Conservation (phyloP, 2,329 filamentous ascomycete species). For the Colletotrichum sp. region DNA sequence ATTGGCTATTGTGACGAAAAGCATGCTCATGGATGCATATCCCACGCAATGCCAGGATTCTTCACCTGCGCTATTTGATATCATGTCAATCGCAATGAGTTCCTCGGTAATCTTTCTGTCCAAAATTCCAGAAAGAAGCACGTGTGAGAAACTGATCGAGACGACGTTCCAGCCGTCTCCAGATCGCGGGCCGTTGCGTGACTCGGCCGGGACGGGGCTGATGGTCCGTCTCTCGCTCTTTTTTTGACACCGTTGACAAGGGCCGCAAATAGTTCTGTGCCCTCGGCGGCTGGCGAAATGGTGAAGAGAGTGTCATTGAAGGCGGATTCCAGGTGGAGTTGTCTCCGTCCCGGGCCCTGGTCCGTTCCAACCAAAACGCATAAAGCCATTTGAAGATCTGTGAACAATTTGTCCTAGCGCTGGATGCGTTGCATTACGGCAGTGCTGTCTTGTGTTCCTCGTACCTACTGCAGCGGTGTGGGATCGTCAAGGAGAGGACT, state of each 20-base stretch:
- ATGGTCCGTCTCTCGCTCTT: background rate
- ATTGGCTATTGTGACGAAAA: background rate
- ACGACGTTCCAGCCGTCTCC: background rate
- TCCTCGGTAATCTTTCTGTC: background rate
- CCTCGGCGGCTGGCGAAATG: background rate
- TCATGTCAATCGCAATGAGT: background rate
- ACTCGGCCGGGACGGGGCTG: background rate
- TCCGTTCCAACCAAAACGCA: background rate
- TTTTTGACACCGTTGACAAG: background rate
- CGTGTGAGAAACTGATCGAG: background rate
- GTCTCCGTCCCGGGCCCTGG: background rate
- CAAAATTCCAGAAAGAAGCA: background rate
- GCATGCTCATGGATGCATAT: background rate
- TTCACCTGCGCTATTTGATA: background rate
- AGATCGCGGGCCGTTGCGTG: background rate
- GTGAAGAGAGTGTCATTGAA: background rate
- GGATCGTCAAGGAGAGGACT: background rate
- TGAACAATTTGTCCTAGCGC: background rate
- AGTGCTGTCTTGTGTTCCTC: background rate
- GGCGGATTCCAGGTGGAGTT: background rate
- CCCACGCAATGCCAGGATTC: background rate
- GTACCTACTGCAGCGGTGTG: background rate
- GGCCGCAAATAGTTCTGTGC: background rate
- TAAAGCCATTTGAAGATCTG: background rate
- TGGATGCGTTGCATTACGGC: background rate